These are phyloP conservation scores for Perkinsus olseni DNA, from an alignment of 169 alveolate genomes.

Conservation along the genomic window DNA sequence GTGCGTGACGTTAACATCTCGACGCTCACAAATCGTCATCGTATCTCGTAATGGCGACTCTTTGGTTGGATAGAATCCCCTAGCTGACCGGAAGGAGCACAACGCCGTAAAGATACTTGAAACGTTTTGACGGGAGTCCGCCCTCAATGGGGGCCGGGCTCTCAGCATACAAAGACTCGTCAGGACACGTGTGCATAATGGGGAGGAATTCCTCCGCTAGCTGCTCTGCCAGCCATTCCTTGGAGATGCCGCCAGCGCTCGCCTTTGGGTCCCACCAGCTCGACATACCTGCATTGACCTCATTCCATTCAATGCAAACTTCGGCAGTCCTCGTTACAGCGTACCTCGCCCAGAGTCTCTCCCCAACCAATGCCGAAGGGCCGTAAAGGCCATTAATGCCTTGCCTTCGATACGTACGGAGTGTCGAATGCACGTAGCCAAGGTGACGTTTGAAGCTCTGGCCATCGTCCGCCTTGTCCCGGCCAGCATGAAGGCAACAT, in stretches of 20 bases:
- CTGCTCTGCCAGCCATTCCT: neutral
- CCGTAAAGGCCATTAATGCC: neutral
- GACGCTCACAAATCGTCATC: too few relatives aligned
- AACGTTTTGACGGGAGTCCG: neutral
- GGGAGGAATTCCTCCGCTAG: neutral
- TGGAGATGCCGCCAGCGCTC: neutral
- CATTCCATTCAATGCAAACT: neutral
- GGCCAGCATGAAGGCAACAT: neutral
- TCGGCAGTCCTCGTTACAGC: neutral
- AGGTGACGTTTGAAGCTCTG: neutral
- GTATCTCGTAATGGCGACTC: too few relatives aligned
- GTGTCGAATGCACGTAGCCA: neutral
- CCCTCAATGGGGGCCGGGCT: neutral
- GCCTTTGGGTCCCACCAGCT: neutral
- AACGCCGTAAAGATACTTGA: neutral
- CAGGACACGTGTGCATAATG: neutral
- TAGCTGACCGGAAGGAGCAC: too few relatives aligned
- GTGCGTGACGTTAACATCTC: too few relatives aligned
- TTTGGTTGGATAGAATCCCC: too few relatives aligned
- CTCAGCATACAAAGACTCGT: neutral
- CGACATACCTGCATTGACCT: neutral
- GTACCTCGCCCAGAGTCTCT: neutral
- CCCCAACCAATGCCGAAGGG: neutral
- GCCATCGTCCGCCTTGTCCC: neutral
- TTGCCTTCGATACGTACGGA: neutral